phyloP scores from a whole-genome alignment of 2,329 filamentous ascomycete species.

The Penicillium sp. region DNA sequence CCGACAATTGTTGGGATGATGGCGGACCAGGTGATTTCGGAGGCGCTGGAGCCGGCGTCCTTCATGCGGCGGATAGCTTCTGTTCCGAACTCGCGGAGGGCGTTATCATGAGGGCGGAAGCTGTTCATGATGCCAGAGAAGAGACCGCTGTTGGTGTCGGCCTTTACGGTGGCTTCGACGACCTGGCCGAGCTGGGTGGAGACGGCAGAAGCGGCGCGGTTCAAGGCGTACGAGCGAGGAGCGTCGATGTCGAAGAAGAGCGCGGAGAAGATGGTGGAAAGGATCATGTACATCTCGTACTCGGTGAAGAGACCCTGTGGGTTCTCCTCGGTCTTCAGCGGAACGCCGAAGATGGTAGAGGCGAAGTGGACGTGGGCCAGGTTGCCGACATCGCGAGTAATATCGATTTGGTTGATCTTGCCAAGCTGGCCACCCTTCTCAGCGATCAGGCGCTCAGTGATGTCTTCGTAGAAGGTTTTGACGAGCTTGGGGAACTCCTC shows the following conservation, averaged over 20 bases:
- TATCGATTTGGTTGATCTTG: slow-evolving; percentile 65
- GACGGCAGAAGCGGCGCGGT: slow-evolving; percentile 57
- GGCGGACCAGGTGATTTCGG: slow-evolving; percentile 69
- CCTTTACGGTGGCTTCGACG: slow-evolving; percentile 65
- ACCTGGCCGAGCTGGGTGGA: slow-evolving; percentile 59
- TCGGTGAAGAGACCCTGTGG: slow-evolving; percentile 55
- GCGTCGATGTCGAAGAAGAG: slow-evolving; percentile 67
- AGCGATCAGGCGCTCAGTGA: slow-evolving; percentile 59
- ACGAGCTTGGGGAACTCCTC: slow-evolving; percentile 62
- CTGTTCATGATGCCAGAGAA: slow-evolving; percentile 53
- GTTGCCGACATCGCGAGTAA: slow-evolving; percentile 60
- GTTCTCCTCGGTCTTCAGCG: slow-evolving; percentile 53
- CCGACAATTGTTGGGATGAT: slow-evolving; percentile 66
- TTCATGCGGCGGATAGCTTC: slow-evolving; percentile 64
- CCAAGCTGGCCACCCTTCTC: slow-evolving; percentile 65
- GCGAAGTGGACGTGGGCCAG: slow-evolving; percentile 56
- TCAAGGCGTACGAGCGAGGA: slow-evolving; percentile 64
- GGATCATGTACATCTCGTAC: slow-evolving; percentile 57
- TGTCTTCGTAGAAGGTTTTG: slow-evolving; percentile 65
- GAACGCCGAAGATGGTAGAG: slow-evolving; percentile 54
- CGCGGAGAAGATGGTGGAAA: slow-evolving; percentile 64
- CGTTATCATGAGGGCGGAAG: slow-evolving; percentile 52
- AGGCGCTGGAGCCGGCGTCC: slow-evolving; percentile 59
- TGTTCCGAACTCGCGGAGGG: slow-evolving; percentile 62
- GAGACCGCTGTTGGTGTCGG: slow-evolving; percentile 54